Evolutionary conservation across 176 grass and related monocot species (phyloP), one percentile per base, ranked within the genome.

Genomic region (Triticum timopheevii): DNA sequence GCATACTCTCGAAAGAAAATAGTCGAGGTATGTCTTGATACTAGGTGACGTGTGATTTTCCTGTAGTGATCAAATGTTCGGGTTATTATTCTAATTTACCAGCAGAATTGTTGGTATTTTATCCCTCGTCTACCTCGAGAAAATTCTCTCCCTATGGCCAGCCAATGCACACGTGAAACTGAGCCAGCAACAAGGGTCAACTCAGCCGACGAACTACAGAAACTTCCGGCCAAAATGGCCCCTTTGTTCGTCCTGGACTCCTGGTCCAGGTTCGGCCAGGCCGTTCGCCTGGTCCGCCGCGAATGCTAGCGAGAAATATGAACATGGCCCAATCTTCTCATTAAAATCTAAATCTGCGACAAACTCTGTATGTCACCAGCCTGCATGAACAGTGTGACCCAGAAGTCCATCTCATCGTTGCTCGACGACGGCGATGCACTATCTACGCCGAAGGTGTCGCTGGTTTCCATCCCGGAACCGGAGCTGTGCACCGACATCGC

Each of bases 341-440:
- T 58, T 91, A 91, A 47, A 93, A 39, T 39, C 8, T 39, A 42
- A 42, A 42, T 74, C 89, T 88, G 69, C 23, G 91, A 58, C 76
- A 87, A 45, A 73, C 63, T 89, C 83, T 88, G 76, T 40, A 88
- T 65, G 74, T 88, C 93, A 39, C 86, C 78, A 16, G 90, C 88
- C 85, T 93, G 83, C 79, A 88, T 81, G 79, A 91, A 95, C 42
- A 95, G 63, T 34, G 70, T 89, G 38, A 89, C 80, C 93, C 93
- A 95, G 79, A 95, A 95, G 24, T 95, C 91, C 80, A 85, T 89
- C 74, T 89, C 89, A 49, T 95, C 47, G 71, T 82, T 77, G 69
- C 27, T 62, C 77, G 74, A 64, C 56, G 68, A 44, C 42, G 79
- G 76, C 73, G 86, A 4, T 13, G 4, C 16, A 22, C 38, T 30